A percentile compares a stretch with the other conserved stretches of the same genome.
Conservation (phyloP, 179 eudicot genomes). For the Beta macrorhiza region DNA sequence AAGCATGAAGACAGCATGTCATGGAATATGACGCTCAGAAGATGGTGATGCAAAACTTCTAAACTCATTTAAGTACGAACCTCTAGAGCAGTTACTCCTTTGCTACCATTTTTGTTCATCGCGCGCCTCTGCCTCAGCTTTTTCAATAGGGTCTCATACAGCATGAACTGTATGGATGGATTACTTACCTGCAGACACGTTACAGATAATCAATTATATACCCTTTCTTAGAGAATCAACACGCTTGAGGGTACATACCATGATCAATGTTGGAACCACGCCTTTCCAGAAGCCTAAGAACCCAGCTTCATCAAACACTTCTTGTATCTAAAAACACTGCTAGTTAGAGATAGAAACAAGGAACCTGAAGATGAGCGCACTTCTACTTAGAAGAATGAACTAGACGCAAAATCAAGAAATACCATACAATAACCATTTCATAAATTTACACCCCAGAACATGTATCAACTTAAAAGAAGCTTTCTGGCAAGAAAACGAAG, state of each 20-base stretch:
- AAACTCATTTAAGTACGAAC: conserved; percentile 35
- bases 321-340: conserved; percentile 59
- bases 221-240: conserved; percentile 13
- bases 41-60: not conserved
- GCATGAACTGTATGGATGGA: conserved; percentile 97
- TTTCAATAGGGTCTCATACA: conserved; percentile 88
- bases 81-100: conserved; percentile 80
- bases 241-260: conserved; percentile 53
- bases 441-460: not conserved
- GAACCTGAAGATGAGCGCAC: conserved; percentile 6
- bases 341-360: conserved; percentile 18
- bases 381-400: not conserved
- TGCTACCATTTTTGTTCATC: conserved; percentile 43
- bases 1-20: not conserved
- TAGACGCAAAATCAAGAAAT: too few relatives aligned
- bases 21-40: not conserved
- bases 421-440: not conserved
- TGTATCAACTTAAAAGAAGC: not conserved
- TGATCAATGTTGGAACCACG: conserved; percentile 83
- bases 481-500: not conserved
- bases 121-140: conserved; percentile 74
- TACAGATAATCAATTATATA: conserved; percentile 27
- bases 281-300: conserved; percentile 96
- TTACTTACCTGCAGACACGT: conserved; percentile 71
- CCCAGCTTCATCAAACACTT: conserved; percentile 90